Base-by-base conservation (phyloP, 257 asterid species). In the Datura wrightii region DNA sequence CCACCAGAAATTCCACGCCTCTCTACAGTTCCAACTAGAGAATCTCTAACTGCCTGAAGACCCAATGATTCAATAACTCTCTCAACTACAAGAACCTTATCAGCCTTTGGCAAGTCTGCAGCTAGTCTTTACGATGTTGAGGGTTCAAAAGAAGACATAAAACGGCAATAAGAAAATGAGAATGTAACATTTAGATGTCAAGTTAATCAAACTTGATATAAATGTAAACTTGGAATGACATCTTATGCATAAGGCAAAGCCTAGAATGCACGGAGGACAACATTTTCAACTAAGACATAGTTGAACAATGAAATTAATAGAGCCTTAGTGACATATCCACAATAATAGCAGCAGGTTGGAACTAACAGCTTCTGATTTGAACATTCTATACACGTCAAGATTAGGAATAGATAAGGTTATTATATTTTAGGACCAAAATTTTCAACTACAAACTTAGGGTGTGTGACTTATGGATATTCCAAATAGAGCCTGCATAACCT, bases 1-100 rank as follows among this genome's bases (percentile, higher is more conserved):
- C 99, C 99, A 87, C 99, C 99, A 44, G 99, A 95, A 79, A 95
- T 95, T 83, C 99, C 99, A 76, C 99, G 94, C 85, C 86, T 91
- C 86, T 93, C 97, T 48, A 95, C 98, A 63, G 98, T 95, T 84
- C 99, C 99, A 83, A 95, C 99, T 82, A 95, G 93, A 53, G 97
- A 93, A 89, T 94, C 97, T 90, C 99, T 90, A 82, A 94, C 90
- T 46, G 92, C 92, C 90, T 94, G 99, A 85, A 95, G 93, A 80
- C 99, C 99, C 86, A 95, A 93, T 86, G 99, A 87, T 85, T 95
- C 99, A 31, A 95, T 95, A 85, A 95, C 98, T 90, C 99, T 94
- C 91, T 95, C 99, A 60, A 95, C 95, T 18, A 93, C 92, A 80
- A 94, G 99, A 88, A 95, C 99, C 92, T 92, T 95, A 85, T 95